Conservation (phyloP, 2,329 filamentous ascomycete genomes). For the Ophiostoma himal-ulmi region DNA sequence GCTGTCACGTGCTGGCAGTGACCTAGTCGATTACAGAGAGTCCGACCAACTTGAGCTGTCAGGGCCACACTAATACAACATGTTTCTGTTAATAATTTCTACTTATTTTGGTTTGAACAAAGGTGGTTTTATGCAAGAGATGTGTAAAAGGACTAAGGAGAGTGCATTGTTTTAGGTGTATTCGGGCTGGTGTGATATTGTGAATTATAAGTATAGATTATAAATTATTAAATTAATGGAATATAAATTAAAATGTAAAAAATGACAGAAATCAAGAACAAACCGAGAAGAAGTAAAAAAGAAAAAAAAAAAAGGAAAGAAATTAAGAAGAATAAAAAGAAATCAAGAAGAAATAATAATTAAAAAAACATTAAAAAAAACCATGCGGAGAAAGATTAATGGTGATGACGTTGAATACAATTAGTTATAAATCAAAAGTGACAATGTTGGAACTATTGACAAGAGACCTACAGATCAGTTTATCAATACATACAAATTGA, state of each 20-base stretch:
- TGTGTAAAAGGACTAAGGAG: too few species aligned
- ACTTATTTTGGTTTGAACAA: too few species aligned
- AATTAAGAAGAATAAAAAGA: not conserved
- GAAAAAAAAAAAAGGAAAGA: not conserved
- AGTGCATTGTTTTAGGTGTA: too few species aligned
- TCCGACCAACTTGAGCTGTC: not conserved
- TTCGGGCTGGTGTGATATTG: too few species aligned
- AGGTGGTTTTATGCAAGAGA: too few species aligned
- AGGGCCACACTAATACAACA: not conserved
- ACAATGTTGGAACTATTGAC: too few species aligned
- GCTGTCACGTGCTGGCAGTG: constrained; percentile 8
- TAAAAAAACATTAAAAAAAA: too few species aligned
- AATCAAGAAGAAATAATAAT: too few species aligned
- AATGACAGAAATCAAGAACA: not conserved
- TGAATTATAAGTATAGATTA: not conserved
- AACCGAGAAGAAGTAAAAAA: not conserved
- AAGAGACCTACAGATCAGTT: not conserved
- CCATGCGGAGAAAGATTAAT: too few species aligned
- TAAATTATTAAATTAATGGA: not conserved
- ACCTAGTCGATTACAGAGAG: not conserved
- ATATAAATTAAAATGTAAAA: not conserved
- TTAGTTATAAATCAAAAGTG: too few species aligned
- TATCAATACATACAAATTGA: not conserved
- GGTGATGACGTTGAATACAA: too few species aligned
- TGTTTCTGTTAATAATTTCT: not conserved